Base-by-base conservation (phyloP, 2,329 filamentous ascomycete genomes). In the Dactylellina sp. region DNA sequence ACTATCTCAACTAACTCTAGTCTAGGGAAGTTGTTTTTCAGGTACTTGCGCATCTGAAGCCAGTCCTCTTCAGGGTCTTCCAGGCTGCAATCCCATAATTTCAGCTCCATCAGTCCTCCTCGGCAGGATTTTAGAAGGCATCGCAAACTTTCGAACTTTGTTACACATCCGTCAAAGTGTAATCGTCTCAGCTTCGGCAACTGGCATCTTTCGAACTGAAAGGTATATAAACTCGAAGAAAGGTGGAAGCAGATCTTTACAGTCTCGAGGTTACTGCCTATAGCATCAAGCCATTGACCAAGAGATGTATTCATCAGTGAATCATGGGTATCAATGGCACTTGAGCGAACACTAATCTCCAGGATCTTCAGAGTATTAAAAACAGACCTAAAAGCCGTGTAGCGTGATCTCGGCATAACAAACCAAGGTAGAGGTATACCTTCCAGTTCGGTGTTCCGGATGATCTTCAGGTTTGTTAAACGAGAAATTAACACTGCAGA, bases 11-110 rank as follows among this genome's bases (percentile, higher is more conserved):
- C n/a, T n/a, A n/a, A n/a, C n/a, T 42, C 16, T n/a, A 42, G 16
- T 5, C 11, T 18, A 18, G 6, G 4, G 39, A 12, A 42, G 7
- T 18, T 18, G 3, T 25, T 5, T 12, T 40, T 49, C 16, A 61
- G 32, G 5, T 49, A 39, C 16, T 61, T 61, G 1, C 47, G 6
- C 1, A 61, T 14, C 42, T 25, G 12, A 12, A 61, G 49, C 16
- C 42, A 47, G 7, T 12, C 16, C 6, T n/a, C 14, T 12, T 61
- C 39, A 1, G 24, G 7, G 28, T 49, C 25, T 24, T 24, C 11
- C 28, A 47, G n/a, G 2, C 0, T 2, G 7, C 25, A 22, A 16
- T 14, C 9, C 1, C 0, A 2, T 9, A 61, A 20, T 18, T 18
- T 18, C 9, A 61, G 7, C 9, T 47, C 22, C 16, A 6, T 24